Conservation (phyloP, 208 protist genomes). For the Leishmania lainsoni region DNA sequence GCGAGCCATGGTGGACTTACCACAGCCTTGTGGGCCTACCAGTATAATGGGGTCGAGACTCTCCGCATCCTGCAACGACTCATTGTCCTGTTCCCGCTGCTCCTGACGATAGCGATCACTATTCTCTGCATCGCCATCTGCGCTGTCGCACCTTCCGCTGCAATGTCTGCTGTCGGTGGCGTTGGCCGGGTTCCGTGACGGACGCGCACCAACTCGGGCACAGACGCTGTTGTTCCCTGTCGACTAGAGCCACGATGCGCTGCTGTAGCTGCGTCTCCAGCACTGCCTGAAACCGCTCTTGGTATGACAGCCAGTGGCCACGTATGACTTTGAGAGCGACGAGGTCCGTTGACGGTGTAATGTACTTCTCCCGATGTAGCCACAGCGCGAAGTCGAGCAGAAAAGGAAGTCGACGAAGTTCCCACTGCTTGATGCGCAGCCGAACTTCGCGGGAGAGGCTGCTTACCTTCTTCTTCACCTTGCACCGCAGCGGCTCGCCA, state of each 20-base stretch:
- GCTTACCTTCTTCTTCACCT: slow-evolving; percentile 65
- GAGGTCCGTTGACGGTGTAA: slow-evolving; percentile 55
- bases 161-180: not conserved
- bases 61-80: not conserved
- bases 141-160: not conserved
- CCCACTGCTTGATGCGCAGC: slow-evolving; percentile 51
- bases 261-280: slow-evolving; percentile 23
- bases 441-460: slow-evolving; percentile 51
- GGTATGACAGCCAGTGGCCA: slow-evolving; percentile 63
- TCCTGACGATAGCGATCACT: not conserved
- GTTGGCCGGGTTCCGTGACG: not conserved
- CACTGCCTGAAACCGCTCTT: slow-evolving; percentile 37
- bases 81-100: slow-evolving; percentile 3
- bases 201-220: not conserved
- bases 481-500: slow-evolving; percentile 40
- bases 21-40: slow-evolving; percentile 81
- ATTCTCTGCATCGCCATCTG: not conserved
- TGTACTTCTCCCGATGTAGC: slow-evolving; percentile 61
- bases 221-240: not conserved
- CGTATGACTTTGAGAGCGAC: slow-evolving; percentile 47
- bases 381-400: slow-evolving; percentile 66
- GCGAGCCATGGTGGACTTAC: slow-evolving; percentile 82
- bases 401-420: slow-evolving; percentile 50
- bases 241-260: not conserved
- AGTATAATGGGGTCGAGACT: slow-evolving; percentile 58